These are phyloP conservation scores for Penicillium sclerotigenum DNA, from an alignment of 2,329 filamentous ascomycete genomes.

Conservation along the genomic window DNA sequence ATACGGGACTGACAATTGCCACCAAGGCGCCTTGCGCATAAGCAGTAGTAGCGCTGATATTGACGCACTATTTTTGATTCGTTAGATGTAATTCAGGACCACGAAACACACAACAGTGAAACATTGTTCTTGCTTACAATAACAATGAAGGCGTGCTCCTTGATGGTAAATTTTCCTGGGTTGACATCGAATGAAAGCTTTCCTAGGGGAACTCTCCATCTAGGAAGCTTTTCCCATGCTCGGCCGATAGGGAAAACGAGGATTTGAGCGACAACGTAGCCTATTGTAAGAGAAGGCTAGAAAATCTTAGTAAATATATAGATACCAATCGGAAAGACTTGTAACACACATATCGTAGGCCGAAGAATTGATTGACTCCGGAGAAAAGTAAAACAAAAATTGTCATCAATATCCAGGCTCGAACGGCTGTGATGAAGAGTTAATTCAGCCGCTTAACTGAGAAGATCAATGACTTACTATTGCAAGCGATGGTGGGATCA, in stretches of 20 bases:
- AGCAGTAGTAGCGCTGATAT: slow-evolving; percentile 28
- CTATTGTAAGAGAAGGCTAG: slow-evolving; percentile 23
- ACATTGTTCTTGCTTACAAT: slow-evolving; percentile 12
- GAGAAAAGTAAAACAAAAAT: slow-evolving; percentile 26
- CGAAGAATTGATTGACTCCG: slow-evolving; percentile 26
- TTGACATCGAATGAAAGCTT: slow-evolving; percentile 21
- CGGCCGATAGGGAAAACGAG: slow-evolving; percentile 22
- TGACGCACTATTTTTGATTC: slow-evolving; percentile 22
- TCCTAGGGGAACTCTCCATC: slow-evolving; percentile 23
- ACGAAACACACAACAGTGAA: background rate
- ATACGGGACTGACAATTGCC: slow-evolving; percentile 35
- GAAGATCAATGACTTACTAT: slow-evolving; percentile 20
- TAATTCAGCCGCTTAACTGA: background rate
- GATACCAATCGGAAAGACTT: background rate
- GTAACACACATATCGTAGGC: slow-evolving; percentile 24
- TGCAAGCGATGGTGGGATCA: slow-evolving; percentile 33
- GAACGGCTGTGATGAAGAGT: slow-evolving; percentile 21
- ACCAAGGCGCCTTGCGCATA: slow-evolving; percentile 31
- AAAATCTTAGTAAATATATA: background rate
- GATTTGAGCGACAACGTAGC: slow-evolving; percentile 25
- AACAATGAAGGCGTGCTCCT: slow-evolving; percentile 25
- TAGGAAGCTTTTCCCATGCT: slow-evolving; percentile 24
- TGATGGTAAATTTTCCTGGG: slow-evolving; percentile 22
- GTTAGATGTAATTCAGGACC: background rate
- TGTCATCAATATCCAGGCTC: slow-evolving; percentile 30